Evolutionary conservation across 1,284 basidiomycete species (phyloP), one percentile per base, ranked within the genome.

Genomic region (Psilocybe mexicana): DNA sequence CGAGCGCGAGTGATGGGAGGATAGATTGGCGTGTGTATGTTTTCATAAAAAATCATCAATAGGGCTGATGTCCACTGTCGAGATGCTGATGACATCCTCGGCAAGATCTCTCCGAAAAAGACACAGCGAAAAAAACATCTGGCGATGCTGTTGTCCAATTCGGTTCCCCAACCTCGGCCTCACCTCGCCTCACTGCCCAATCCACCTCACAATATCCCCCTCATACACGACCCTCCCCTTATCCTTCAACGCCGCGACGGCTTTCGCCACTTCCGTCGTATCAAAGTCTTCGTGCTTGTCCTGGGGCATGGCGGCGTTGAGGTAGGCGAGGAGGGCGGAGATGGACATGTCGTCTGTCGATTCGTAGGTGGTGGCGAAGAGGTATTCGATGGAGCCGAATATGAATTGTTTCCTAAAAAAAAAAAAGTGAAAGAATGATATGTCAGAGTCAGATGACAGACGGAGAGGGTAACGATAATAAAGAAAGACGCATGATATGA

Each of bases 271-370:
- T 71, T 90, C 88, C 2, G 78, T 78, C 10, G 86, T 88, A 69
- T 90, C 88, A 61, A 88, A 90, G 62, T 91, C 88, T 72, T 90
- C 88, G 68, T 89, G 83, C 70, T 89, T 90, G 69, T 90, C 88
- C 11, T 75, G 76, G 18, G 87, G 88, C 76, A 90, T 81, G 6
- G 86, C 86, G 2, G 87, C 83, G 65, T 90, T 90, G 55, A 90
- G 76, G 68, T 88, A 89, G 5, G 84, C 79, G 44, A 90, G 74
- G 18, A 90, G 74, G 12, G 84, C 73, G 2, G 85, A 85, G 64
- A 90, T 81, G 12, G 81, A 83, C 72, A 90, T 75, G 58, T 88
- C 85, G 68, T 90, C 87, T 25, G 79, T 71, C 14, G 74, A 62
- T 60, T 82, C 84, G 70, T 87, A 87, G 25, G 88, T 88, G 52